Evolutionary conservation across 202 grass and related monocot genomes (phyloP).

Genomic region (Panicum virgatum): DNA sequence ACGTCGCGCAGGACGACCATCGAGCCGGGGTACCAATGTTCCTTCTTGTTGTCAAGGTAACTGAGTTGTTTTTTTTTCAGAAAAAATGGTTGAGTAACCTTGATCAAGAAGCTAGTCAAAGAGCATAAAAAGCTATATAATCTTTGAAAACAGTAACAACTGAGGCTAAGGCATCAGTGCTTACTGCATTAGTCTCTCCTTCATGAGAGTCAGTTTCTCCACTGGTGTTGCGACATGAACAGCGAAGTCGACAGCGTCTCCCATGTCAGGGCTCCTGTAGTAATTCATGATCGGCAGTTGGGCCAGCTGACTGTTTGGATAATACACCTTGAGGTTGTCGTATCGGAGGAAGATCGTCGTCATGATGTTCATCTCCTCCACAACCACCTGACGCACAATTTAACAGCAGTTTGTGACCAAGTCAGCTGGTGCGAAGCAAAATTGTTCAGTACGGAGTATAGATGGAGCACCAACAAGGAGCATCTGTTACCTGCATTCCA

Average conservation of each 20-base stretch:
- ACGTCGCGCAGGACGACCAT: constrained; percentile 71
- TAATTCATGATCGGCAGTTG: constrained; percentile 71
- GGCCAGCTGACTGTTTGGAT: constrained; percentile 84
- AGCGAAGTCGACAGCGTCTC: constrained; percentile 73
- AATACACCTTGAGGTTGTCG: constrained; percentile 87
- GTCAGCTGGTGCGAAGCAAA: not conserved
- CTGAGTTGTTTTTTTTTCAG: constrained; percentile 28
- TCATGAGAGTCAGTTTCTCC: constrained; percentile 86
- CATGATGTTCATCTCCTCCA: constrained; percentile 99
- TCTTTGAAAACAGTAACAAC: not conserved
- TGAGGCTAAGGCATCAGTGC: constrained; percentile 19
- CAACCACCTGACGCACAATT: constrained; percentile 59
- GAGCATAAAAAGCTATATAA: not conserved
- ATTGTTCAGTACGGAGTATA: not conserved
- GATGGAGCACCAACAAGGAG: not conserved
- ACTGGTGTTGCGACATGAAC: constrained; percentile 75
- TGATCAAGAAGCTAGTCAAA: not conserved
- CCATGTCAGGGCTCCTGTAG: constrained; percentile 96
- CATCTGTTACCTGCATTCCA: constrained; percentile 63
- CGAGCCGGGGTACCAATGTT: constrained; percentile 78
- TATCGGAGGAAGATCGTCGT: constrained; percentile 79
- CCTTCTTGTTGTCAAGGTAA: constrained; percentile 82
- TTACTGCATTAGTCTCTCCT: constrained; percentile 84
- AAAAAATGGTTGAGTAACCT: not conserved
- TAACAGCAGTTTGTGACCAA: not conserved